Base-by-base conservation (phyloP, 768 basidiomycete species). In the Sistotremastrum suecicum region DNA sequence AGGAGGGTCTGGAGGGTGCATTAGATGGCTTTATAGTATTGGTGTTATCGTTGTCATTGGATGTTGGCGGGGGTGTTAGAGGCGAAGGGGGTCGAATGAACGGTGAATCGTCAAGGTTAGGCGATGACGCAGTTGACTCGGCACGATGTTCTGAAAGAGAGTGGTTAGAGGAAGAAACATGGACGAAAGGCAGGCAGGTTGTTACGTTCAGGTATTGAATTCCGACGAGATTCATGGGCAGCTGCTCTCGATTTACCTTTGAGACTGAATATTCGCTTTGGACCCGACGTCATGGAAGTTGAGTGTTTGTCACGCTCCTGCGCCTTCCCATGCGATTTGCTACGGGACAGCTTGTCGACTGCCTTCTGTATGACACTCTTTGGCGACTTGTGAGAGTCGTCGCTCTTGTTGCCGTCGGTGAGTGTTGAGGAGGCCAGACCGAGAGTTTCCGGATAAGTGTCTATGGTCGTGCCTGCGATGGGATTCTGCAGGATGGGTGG, bases 81-180 rank as follows among this genome's bases (percentile, higher is more conserved):
- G 85, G 83, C 7, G 83, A 85, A 9, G 72, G 80, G 34, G 85
- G 84, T 4, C 71, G 70, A 47, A 87, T 82, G 56, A 88, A 86
- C 4, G 77, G 75, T 10, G 74, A 75, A 40, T 78, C 76, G 48
- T 76, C 71, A 31, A 57, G 61, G 38, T 53, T 43, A 31, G 53
- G 43, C 41, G 51, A 58, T 40, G 49, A 50, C 39, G 50, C 43
- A 44, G 58, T 54, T 61, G 43, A 8, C 34, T 41, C n/a, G 49
- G 48, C 9, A 43, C 41, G 31, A n/a, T 45, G n/a, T 3, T 37
- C 41, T 33, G 35, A 37, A 41, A 30, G 44, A 28, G 37, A 20
- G 20, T 39, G 9, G 49, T 36, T 33, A 47, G 46, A 20, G 40
- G 38, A 34, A 4, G 49, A 49, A 9, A 44, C n/a, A 29, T 51